Conservation (phyloP, 805 yeast genomes). For the Cyberlindnera saturnus region DNA sequence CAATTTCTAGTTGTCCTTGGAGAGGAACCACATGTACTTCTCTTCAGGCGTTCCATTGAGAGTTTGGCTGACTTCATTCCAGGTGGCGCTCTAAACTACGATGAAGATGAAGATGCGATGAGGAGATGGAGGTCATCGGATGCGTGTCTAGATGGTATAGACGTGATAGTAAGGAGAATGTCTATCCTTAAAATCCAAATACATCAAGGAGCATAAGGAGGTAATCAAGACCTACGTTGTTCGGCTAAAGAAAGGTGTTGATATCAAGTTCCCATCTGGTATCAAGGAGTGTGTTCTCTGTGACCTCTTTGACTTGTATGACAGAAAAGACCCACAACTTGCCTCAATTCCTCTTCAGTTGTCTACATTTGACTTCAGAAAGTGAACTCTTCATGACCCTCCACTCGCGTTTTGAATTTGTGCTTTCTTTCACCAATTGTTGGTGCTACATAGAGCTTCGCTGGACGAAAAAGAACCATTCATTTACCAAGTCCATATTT, state of each 20-base stretch:
- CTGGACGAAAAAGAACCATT: too few species aligned
- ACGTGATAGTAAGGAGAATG: constrained; percentile 10
- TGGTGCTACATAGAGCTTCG: too few species aligned
- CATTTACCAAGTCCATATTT: too few species aligned
- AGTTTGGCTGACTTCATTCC: constrained; percentile 6
- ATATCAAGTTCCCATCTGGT: constrained; percentile 1
- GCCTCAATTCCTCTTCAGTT: constrained; percentile 29
- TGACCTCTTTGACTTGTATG: constrained; percentile 11
- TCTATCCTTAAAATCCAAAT: constrained; percentile 13
- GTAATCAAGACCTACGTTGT: constrained; percentile 9
- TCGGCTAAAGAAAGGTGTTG: constrained; percentile 4
- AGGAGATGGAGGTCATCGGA: constrained; percentile 6
- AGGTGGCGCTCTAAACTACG: constrained; percentile 9
- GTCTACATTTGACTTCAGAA: constrained; percentile 17
- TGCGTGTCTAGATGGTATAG: constrained; percentile 12
- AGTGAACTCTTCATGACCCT: too few species aligned
- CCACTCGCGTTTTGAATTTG: too few species aligned
- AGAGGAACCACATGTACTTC: constrained; percentile 8
- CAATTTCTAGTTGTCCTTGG: constrained; percentile 13
- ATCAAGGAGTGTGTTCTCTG: constrained; percentile 5
- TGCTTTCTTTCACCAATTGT: background rate
- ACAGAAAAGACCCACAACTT: constrained; percentile 11
- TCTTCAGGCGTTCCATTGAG: constrained; percentile 2
- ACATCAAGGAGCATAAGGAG: constrained; percentile 8
- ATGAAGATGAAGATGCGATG: constrained; percentile 8